Conservation (phyloP, 2,329 filamentous ascomycete genomes). For the Ophiostoma sp. region DNA sequence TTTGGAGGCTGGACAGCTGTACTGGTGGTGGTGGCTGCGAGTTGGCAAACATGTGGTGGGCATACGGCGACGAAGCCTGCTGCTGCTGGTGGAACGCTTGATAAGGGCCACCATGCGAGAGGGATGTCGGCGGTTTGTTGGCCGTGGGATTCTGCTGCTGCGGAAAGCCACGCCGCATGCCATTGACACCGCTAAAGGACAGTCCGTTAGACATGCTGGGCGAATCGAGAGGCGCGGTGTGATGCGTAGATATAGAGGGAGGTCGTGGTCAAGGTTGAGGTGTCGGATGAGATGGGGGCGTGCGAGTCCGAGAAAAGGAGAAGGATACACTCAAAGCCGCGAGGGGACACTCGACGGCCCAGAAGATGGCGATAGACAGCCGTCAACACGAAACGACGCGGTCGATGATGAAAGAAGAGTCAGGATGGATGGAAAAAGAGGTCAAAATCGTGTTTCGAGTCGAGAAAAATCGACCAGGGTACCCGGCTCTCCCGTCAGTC, state of each 20-base stretch:
- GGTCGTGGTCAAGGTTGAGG: slow-evolving; percentile 16
- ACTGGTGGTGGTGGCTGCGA: slow-evolving; percentile 50
- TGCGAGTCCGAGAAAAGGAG: not conserved
- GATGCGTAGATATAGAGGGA: not conserved
- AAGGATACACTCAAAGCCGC: not conserved
- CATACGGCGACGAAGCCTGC: slow-evolving; percentile 46
- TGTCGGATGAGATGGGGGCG: not conserved
- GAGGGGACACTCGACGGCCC: not conserved
- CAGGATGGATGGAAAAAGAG: not conserved
- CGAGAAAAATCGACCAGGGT: not conserved
- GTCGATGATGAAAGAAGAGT: not conserved
- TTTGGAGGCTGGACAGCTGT: slow-evolving; percentile 50
- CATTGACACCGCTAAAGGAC: slow-evolving; percentile 48
- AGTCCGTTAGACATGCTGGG: slow-evolving; percentile 49
- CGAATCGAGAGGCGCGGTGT: slow-evolving; percentile 17
- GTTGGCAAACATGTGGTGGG: slow-evolving; percentile 54
- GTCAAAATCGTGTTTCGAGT: not conserved
- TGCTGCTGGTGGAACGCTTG: slow-evolving; percentile 51
- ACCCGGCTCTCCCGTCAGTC: slow-evolving; percentile 11
- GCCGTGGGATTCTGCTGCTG: slow-evolving; percentile 44
- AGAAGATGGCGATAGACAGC: not conserved
- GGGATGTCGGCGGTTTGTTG: slow-evolving; percentile 53
- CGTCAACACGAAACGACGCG: slow-evolving; percentile 4
- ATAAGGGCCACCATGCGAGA: slow-evolving; percentile 56
- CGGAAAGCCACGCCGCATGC: slow-evolving; percentile 50